These are phyloP conservation scores for Alloteropsis angusta DNA, from an alignment of 202 grass and related monocot genomes.

Conservation along the genomic window DNA sequence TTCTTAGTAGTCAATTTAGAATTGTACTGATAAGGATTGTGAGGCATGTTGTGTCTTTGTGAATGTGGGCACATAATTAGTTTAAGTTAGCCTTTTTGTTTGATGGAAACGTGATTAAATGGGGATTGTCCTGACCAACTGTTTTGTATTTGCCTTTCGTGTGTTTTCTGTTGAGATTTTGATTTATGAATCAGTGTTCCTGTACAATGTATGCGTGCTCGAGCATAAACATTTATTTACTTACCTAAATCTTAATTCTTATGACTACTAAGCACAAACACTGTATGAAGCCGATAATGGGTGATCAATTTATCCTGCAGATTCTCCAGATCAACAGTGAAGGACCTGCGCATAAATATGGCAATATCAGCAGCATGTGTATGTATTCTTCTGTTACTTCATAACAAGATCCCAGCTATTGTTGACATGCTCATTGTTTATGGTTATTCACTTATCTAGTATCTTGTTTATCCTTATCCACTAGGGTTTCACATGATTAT, in stretches of 20 bases:
- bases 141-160: not conserved
- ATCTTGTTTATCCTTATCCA: not conserved
- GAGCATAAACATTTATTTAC: not conserved
- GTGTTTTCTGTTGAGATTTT: not conserved
- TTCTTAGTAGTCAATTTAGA: not conserved
- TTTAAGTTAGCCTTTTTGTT: not conserved
- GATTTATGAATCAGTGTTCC: not conserved
- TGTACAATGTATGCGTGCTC: not conserved
- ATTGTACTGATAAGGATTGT: not conserved
- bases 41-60: not conserved
- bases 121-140: not conserved
- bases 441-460: not conserved
- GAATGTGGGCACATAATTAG: not conserved
- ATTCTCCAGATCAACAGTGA: constrained; percentile 61
- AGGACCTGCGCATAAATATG: constrained; percentile 88
- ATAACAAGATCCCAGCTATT: not conserved
- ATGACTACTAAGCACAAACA: not conserved
- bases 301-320: constrained; percentile 40
- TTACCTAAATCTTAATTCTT: not conserved
- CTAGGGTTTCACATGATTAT: not conserved
- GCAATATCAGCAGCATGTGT: constrained; percentile 79
- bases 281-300: not conserved
- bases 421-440: not conserved
- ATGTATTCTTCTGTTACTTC: constrained; percentile 27
- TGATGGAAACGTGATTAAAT: not conserved